Base-by-base conservation (phyloP, 1,284 basidiomycete genomes). In the Moesziomyces aphidis region DNA sequence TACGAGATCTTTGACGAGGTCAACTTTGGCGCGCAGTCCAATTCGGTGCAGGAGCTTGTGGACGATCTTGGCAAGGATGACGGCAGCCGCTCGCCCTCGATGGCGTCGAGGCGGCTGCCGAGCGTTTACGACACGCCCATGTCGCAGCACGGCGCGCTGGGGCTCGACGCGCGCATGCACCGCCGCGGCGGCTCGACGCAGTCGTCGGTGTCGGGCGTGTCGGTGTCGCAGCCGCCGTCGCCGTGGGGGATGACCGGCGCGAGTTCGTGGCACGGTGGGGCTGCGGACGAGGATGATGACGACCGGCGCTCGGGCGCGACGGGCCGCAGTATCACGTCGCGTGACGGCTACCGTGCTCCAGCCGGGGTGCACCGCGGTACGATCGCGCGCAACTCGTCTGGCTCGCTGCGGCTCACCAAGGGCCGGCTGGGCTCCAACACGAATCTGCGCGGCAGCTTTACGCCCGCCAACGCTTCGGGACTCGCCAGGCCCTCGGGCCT, bases 1-100 rank as follows among this genome's bases (percentile, higher is more conserved):
- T 93, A 91, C 82, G 93, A 94, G 82, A 87, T 94, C 36, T 94
- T 94, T 79, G 92, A 93, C 57, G 66, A 74, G 54, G 39, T 56
- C 31, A 36, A 22, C 6, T 66, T 70, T 19, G 44, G 23, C 3
- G 24, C 59, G 11, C 72, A 48, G 46, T 26, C 66, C 8, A 60
- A 62, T 9, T 39, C 21, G 19, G 71, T 67, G 23, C 65, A 73
- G 55, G 58, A 60, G 42, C 13, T 65, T 19, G 72, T 69, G n/a
- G 72, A 74, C 44, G 62, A 60, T 26, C 24, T 68, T 26, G 45
- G 47, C 2, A 23, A 46, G 13, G 60, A 53, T 22, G 48, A 22
- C 3, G 36, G 7, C n/a, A 59, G 52, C 31, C 49, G 55, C 3
- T 61, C 57, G 15, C 56, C 69, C 6, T 55, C 50, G 13, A 42